Base-by-base conservation (phyloP, 225 moss, liverwort and hornwort species). In the Marchantia paleacea region DNA sequence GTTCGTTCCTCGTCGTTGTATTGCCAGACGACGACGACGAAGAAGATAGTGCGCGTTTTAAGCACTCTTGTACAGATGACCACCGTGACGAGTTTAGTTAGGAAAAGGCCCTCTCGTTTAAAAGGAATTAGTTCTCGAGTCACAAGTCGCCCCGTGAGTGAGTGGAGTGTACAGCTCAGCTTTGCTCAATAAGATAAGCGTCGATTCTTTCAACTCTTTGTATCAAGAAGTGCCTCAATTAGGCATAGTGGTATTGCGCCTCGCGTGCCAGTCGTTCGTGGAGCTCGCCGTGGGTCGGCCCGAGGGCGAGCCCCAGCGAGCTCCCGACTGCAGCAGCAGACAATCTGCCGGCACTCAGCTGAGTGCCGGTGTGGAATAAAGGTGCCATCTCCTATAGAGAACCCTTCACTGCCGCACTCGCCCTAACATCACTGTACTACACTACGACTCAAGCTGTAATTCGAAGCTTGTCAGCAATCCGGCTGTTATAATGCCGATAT, bases 141-240 rank as follows among this genome's bases (percentile, higher is more conserved):
- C 29, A 30, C 19, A 58, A 75, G 57, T 24, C 30, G 52, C 29
- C 39, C 15, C 57, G 30, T 64, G 64, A 78, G 78, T 78, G 78
- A 78, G 78, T 78, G 64, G 64, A 78, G 78, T 78, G 78, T 78
- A 78, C 78, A 78, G 78, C 67, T 39, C 5, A 39, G 39, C 39
- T 39, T 66, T 78, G 65, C 78, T 78, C 78, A 51, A 63, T 65
- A 51, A 78, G 65, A 78, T 78, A 63, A 78, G 77, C 77, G 62
- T 52, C 77, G 62, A 78, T 78, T 78, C 78, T 78, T 78, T 78
- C 52, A 64, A 49, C 78, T 67, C 52, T 73, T 78, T 52, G 64
- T 65, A 78, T 16, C 48, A 78, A 65, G 62, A 65, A 75, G 49
- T 78, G 64, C 64, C 63, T 19, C 62, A 78, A 64, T 78, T 78